phyloP scores from a whole-genome alignment of 2,329 filamentous ascomycete genomes.

The Aspergillus japonicus region DNA sequence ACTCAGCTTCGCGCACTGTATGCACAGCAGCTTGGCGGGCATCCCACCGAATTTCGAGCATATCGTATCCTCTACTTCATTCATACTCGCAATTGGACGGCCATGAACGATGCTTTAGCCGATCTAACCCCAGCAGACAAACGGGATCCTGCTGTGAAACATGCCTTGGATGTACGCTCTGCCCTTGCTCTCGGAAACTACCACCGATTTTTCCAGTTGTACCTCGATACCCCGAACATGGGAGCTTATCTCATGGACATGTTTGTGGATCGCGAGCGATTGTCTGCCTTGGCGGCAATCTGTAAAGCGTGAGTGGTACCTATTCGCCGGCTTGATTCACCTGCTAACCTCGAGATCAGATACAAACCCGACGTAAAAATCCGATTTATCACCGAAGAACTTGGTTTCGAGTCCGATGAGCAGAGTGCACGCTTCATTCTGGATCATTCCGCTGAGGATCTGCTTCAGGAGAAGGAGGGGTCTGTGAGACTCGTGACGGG shows the following conservation, averaged over 20 bases:
- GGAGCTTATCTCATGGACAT: conserved; percentile 98
- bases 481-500: conserved; percentile 71
- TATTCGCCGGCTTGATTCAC: neutral
- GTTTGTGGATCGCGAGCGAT: conserved; percentile 91
- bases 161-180: conserved; percentile 87
- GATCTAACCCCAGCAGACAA: conserved; percentile 99
- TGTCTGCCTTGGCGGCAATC: conserved; percentile 85
- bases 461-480: conserved; percentile 75
- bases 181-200: conserved; percentile 92
- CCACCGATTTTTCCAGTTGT: conserved; percentile 96
- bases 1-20: conserved; percentile 94
- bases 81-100: conserved; percentile 95
- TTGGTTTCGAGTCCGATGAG: conserved; percentile 89
- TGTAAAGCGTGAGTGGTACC: conserved; percentile 81
- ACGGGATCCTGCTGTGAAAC: conserved; percentile 76
- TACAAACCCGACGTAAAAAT: conserved; percentile 90
- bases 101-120: conserved; percentile 96
- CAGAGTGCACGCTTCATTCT: conserved; percentile 89
- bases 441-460: conserved; percentile 70
- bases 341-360: conserved; percentile 58
- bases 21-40: conserved; percentile 79
- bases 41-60: conserved; percentile 93
- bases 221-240: conserved; percentile 93
- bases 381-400: conserved; percentile 90
- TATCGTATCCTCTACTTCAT: conserved; percentile 99